Percentiles rank a stretch among this genome's conserved stretches.
phyloP scores from a whole-genome alignment of 2,329 filamentous ascomycete species.

The Fusarium sp. region DNA sequence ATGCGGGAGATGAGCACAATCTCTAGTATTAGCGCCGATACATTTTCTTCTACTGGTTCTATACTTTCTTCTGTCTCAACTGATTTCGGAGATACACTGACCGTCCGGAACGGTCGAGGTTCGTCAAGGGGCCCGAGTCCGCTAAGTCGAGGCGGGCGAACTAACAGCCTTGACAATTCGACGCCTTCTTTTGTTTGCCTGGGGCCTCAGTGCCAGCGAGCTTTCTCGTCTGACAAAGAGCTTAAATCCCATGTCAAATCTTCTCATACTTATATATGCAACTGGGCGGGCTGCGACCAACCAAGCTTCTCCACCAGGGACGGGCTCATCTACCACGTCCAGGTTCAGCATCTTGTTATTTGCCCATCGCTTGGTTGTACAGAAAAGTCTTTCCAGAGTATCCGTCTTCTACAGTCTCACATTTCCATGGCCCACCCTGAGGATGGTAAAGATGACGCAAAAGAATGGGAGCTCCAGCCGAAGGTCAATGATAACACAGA shows the following conservation, averaged over 20 bases:
- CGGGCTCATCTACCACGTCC: conserved; percentile 60
- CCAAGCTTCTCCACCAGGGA: conserved; percentile 55
- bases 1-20: conserved; percentile 45
- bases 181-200: conserved; percentile 46
- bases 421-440: conserved; percentile 54
- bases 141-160: conserved; percentile 24
- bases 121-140: conserved; percentile 48
- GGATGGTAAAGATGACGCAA: conserved; percentile 28
- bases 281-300: conserved; percentile 57
- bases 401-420: conserved; percentile 56
- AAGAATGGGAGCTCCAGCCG: conserved; percentile 49
- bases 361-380: conserved; percentile 58
- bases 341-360: conserved; percentile 59
- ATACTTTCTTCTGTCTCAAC: conserved; percentile 51
- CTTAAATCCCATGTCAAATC: conserved; percentile 47
- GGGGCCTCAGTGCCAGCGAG: conserved; percentile 47
- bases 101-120: conserved; percentile 19
- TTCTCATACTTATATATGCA: conserved; percentile 54
- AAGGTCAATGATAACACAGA: not conserved
- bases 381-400: conserved; percentile 54
- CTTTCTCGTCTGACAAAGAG: conserved; percentile 44
- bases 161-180: conserved; percentile 29
- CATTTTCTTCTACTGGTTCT: conserved; percentile 50
- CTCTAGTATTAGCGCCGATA: conserved; percentile 44
- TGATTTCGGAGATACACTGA: conserved; percentile 46